These are phyloP conservation scores for Lanzia echinophila DNA, from an alignment of 2,329 filamentous ascomycete genomes.

Conservation along the genomic window DNA sequence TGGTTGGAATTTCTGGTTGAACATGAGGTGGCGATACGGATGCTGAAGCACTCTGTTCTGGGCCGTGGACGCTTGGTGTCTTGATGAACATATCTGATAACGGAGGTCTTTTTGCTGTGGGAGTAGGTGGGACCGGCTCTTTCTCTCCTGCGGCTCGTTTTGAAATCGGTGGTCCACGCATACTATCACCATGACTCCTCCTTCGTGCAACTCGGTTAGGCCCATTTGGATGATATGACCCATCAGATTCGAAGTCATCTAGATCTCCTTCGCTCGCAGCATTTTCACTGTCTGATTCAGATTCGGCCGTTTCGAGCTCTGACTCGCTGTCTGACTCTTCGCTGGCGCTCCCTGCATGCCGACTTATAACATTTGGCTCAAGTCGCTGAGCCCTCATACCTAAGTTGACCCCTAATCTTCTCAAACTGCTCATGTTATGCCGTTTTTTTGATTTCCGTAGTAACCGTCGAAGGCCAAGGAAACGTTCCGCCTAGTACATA, in stretches of 20 bases:
- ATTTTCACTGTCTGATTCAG: conserved; percentile 31
- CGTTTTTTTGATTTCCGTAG: conserved; percentile 48
- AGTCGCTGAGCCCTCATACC: conserved; percentile 73
- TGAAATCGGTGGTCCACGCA: conserved; percentile 28
- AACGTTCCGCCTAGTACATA: conserved; percentile 34
- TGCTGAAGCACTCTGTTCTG: neutral
- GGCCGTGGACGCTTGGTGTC: neutral
- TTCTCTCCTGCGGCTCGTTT: conserved; percentile 29
- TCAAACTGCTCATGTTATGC: conserved; percentile 27
- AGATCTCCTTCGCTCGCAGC: conserved; percentile 38
- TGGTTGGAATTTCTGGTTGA: conserved; percentile 5
- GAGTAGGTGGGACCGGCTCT: conserved; percentile 22
- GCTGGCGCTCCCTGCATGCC: conserved; percentile 37
- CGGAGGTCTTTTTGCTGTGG: conserved; percentile 11
- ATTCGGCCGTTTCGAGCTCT: conserved; percentile 33
- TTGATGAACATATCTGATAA: neutral
- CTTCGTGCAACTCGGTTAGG: conserved; percentile 25
- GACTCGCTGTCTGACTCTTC: conserved; percentile 35
- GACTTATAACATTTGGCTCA: conserved; percentile 31
- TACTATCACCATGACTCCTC: conserved; percentile 37
- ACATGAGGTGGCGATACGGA: conserved; percentile 3
- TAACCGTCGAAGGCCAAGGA: conserved; percentile 55
- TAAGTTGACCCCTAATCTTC: conserved; percentile 56
- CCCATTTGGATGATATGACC: conserved; percentile 15
- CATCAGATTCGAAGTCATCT: conserved; percentile 31